Base-by-base conservation (phyloP, 305 asterid genomes). In the Fraxinus platypoda region DNA sequence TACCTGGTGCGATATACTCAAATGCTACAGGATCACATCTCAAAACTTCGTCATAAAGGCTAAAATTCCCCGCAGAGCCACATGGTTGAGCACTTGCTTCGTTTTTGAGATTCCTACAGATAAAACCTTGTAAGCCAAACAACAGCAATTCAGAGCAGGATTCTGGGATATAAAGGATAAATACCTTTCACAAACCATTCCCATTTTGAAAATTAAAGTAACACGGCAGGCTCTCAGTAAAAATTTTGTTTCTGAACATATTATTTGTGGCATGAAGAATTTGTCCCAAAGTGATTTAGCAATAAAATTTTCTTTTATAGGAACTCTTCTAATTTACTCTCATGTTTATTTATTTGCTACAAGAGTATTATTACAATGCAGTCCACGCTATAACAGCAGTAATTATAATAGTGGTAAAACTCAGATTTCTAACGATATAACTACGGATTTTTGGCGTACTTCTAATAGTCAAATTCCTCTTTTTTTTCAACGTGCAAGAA, bases 61-160 rank as follows among this genome's bases (percentile, higher is more conserved):
- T 89, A 68, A 85, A 89, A 83, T 90, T 91, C 79, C 92, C 97
- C 77, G 73, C 85, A 46, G 86, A 84, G 37, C 88, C 92, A 75
- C 82, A 72, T 8, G 85, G 82, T 80, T 86, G 90, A 77, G 82
- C 82, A 85, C 78, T 83, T 82, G 84, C 94, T 85, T 91, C 94
- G 87, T 84, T 90, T 90, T 92, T 92, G 76, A 97, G 94, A 89
- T 92, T 93, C 94, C 99, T 97, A 90, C 82, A 86, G 37, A 72
- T 35, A 81, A 81, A 75, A 87, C 57, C 66, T 76, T 82, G 74
- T 83, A 30, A 86, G 85, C 77, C 85, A 83, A 80, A 26, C 74
- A 79, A 31, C 28, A 43, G 33, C 77, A 82, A 62, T 81, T 72
- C 76, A 73, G 23, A 82, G 82, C 66, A 81, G 74, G 64, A 75